phyloP scores from a whole-genome alignment of 306 rosid species.

The Myrica gale region DNA sequence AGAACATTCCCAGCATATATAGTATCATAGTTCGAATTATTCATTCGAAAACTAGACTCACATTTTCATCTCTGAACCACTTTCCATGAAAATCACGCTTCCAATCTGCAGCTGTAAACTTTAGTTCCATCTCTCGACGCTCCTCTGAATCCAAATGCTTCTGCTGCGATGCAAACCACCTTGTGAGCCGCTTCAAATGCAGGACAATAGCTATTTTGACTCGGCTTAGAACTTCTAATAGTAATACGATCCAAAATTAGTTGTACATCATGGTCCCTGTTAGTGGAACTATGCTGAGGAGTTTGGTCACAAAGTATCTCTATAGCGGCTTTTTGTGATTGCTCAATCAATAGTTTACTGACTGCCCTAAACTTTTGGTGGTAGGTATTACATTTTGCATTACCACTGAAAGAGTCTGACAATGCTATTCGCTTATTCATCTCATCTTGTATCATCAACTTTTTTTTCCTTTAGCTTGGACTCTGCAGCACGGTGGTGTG shows the following conservation, averaged over 20 bases:
- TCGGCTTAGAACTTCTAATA: conserved; percentile 8
- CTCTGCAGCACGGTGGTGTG: conserved; percentile 31
- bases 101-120: conserved; percentile 48
- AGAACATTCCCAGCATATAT: not conserved
- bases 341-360: conserved; percentile 29
- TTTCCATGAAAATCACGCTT: conserved; percentile 43
- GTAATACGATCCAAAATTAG: conserved; percentile 15
- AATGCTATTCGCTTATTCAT: conserved; percentile 29
- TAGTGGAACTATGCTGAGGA: conserved; percentile 18
- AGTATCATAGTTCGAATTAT: not conserved
- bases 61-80: conserved; percentile 46
- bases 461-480: conserved; percentile 33
- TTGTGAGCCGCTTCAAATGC: conserved; percentile 11
- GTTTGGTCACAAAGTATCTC: conserved; percentile 16
- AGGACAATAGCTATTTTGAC: conserved; percentile 11
- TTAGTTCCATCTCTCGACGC: conserved; percentile 40
- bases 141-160: conserved; percentile 35
- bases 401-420: conserved; percentile 25
- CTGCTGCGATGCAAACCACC: conserved; percentile 11
- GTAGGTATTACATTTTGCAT: conserved; percentile 21
- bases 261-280: conserved; percentile 10
- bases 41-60: conserved; percentile 23
- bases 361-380: conserved; percentile 24
- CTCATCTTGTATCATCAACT: conserved; percentile 27
- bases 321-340: conserved; percentile 26